Percentiles rank a stretch among this genome's conserved stretches.
phyloP scores from a whole-genome alignment of 768 basidiomycete genomes.

The Suillus variegatus region DNA sequence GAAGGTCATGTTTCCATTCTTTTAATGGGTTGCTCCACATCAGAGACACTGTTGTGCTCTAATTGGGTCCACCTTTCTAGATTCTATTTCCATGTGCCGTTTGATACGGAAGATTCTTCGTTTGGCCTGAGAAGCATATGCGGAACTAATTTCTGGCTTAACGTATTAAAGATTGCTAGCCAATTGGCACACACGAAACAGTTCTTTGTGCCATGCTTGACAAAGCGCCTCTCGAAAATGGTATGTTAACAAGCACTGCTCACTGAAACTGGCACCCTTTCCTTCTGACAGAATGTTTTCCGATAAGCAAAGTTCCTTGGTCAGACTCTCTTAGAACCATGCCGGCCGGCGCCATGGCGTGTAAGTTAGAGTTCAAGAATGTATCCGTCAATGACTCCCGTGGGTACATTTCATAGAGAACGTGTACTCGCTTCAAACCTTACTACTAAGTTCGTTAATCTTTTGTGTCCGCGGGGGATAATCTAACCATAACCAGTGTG shows the following conservation, averaged over 20 bases:
- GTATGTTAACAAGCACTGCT: neutral
- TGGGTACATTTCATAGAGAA: neutral
- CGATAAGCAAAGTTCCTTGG: neutral
- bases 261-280: neutral
- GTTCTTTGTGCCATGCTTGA: neutral
- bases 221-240: neutral
- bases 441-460: neutral
- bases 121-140: neutral
- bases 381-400: neutral
- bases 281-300: neutral
- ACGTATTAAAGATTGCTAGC: neutral
- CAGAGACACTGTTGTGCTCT: neutral
- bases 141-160: neutral
- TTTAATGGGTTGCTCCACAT: neutral
- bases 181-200: neutral
- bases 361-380: neutral
- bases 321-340: neutral
- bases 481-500: neutral
- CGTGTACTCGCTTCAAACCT: neutral
- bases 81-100: neutral
- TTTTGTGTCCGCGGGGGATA: neutral
- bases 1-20: neutral
- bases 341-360: too few relatives aligned
- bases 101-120: neutral
- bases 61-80: neutral